Base-by-base conservation (phyloP, 1,284 basidiomycete genomes). In the Sporisorium exsertum region DNA sequence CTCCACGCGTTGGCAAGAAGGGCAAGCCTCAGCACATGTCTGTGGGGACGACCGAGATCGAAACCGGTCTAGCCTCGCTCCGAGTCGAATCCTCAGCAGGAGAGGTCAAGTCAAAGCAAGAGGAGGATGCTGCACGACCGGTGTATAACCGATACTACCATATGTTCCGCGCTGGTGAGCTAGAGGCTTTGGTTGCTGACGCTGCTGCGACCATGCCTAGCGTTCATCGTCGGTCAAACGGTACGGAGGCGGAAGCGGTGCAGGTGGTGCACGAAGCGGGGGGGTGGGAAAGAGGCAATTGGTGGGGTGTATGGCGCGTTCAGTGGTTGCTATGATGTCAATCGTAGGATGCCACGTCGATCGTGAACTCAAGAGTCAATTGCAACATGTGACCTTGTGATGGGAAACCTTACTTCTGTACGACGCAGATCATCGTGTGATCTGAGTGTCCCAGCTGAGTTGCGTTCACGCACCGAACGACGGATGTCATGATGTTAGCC, bases 241-340 rank as follows among this genome's bases (percentile, higher is more conserved):
- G 27, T 18, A 54, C 50, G 26, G 46, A 24, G 10, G 26, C 13
- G 6, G 57, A 51, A 0, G 15, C 13, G 5, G 10, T 81, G 16
- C 12, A 61, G 7, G 76, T 83, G 16, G 35, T 64, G 7, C 50
- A 76, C 7, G 75, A 84, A 46, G 70, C 75, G 18, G 64, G 76
- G 20, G 84, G 84, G 2, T 85, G 84, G 84, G 84, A 85, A 55
- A 64, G 77, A 20, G 84, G 84, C 12, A 85, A 85, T 53, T 85
- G 84, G 84, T 85, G 83, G 81, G 84, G 84, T 1, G 72, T 84
- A 9, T 85, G 84, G 84, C 58, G 76, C 13, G 82, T 84, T n/a
- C 70, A 73, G 42, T 74, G 72, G 71, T 27, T 37, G 20, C 16
- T 26, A 7, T 29, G 18, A 40, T 18, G 26, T 40, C 35, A 10